Base-by-base conservation (phyloP, 306 rosid genomes). In the Acacia crassicarpa region DNA sequence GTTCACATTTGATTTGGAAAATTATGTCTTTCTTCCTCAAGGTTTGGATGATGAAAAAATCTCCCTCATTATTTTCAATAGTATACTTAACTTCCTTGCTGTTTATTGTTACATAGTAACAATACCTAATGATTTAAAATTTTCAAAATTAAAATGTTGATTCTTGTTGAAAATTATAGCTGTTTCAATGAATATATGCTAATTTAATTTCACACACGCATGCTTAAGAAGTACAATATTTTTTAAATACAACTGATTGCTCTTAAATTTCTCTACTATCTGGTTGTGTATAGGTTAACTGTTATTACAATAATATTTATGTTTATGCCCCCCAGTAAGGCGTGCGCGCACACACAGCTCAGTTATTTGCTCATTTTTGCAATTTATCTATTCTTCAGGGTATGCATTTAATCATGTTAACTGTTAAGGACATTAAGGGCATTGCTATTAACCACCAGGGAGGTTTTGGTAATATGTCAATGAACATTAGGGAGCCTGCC, bases 241-340 rank as follows among this genome's bases (percentile, higher is more conserved):
- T 35, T 35, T 35, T 19, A 3, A 9, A 38, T 35, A 3, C 48
- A 38, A 35, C 72, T 38, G n/a, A 67, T 35, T 67, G 48, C 48
- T 67, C 48, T 67, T 67, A 67, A 67, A 66, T 66, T 66, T 66
- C 68, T 63, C 20, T 25, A 14, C 68, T 65, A 16, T 67, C 30
- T 38, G 48, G 2, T 40, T 68, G 53, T 22, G 43, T 41, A 14
- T 43, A 45, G 74, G 10, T 67, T 67, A 19, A 20, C 30, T 67
- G 73, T 2, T 19, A 43, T 19, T 9, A 20, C 49, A 38, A 8
- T 68, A 41, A 41, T 19, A 40, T 68, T 41, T 1, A 41, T 68
- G 32, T 40, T 35, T 20, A 41, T 10, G 23, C 15, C 32, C 30
- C 63, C 25, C 25, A 56, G 20, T 22, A 56, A 56, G 63, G 5